phyloP scores from a whole-genome alignment of 345 rosid species.

The Capsella bursapastoris region DNA sequence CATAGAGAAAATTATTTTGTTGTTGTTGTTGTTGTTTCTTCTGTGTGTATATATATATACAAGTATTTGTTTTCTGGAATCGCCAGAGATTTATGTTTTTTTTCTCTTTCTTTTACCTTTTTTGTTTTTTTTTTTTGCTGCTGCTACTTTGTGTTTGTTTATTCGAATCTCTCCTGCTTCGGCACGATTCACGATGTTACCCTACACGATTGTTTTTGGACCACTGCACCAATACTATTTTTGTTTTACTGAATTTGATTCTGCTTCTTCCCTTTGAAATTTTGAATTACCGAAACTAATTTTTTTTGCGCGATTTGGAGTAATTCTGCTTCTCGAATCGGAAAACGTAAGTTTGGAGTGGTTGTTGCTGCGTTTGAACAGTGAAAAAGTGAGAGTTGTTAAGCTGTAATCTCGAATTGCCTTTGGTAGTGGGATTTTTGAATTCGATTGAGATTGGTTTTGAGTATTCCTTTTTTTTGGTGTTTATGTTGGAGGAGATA shows the following conservation, averaged over 20 bases:
- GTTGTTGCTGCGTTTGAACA: constrained; percentile 22
- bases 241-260: constrained; percentile 14
- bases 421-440: not conserved
- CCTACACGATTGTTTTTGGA: constrained; percentile 35
- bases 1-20: not conserved
- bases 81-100: constrained; percentile 29
- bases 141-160: constrained; percentile 34
- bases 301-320: not conserved
- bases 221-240: not conserved
- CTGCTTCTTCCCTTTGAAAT: constrained; percentile 36
- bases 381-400: constrained; percentile 29
- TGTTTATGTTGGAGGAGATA: not conserved
- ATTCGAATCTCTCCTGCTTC: constrained; percentile 31
- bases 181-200: constrained; percentile 38
- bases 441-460: constrained; percentile 3
- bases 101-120: constrained; percentile 11
- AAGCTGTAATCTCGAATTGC: not conserved
- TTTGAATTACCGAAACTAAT: constrained; percentile 9
- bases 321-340: constrained; percentile 2
- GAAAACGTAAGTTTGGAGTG: constrained; percentile 16
- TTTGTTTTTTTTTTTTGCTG: not conserved
- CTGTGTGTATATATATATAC: not conserved
- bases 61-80: constrained; percentile 4
- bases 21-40: not conserved
- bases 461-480: not conserved